These are phyloP conservation scores for Amphichorda felina DNA, from an alignment of 2,329 filamentous ascomycete genomes.

Conservation along the genomic window DNA sequence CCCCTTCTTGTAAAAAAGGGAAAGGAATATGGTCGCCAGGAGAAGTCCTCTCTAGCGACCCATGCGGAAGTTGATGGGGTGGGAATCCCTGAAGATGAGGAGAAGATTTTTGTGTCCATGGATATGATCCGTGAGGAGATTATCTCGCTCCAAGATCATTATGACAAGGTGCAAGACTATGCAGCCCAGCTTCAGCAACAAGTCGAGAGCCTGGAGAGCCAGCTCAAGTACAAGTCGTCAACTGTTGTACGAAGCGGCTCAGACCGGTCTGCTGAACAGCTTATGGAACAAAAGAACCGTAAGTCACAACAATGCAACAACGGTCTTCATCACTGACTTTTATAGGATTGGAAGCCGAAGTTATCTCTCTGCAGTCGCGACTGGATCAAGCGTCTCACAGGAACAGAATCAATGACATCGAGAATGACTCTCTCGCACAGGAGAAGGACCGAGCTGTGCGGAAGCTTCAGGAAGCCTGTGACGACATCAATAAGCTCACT, in stretches of 20 bases:
- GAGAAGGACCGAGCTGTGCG: slow-evolving; percentile 55
- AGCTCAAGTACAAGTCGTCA: slow-evolving; percentile 34
- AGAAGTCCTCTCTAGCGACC: slow-evolving; percentile 18
- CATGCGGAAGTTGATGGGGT: slow-evolving; percentile 39
- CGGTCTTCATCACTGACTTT: too few species aligned
- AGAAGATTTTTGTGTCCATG: slow-evolving; percentile 47
- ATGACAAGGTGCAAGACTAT: slow-evolving; percentile 42
- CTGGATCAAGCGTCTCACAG: slow-evolving; percentile 53
- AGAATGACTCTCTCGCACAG: slow-evolving; percentile 47
- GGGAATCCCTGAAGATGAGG: slow-evolving; percentile 38
- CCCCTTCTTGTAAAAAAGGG: slow-evolving; percentile 44
- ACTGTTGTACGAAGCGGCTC: slow-evolving; percentile 28
- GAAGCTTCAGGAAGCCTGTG: slow-evolving; percentile 49
- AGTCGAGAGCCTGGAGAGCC: slow-evolving; percentile 34
- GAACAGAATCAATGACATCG: slow-evolving; percentile 48
- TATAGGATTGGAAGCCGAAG: slow-evolving; percentile 43
- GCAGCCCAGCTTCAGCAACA: slow-evolving; percentile 40
- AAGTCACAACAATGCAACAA: too few species aligned
- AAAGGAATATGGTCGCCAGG: slow-evolving; percentile 31
- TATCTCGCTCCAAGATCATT: slow-evolving; percentile 40
- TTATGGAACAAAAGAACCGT: slow-evolving; percentile 43
- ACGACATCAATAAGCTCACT: slow-evolving; percentile 39
- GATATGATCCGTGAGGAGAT: slow-evolving; percentile 51
- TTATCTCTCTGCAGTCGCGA: slow-evolving; percentile 47
- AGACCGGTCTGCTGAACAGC: slow-evolving; percentile 29